Conservation (phyloP, 2,329 filamentous ascomycete genomes). For the Colletotrichum sp. region DNA sequence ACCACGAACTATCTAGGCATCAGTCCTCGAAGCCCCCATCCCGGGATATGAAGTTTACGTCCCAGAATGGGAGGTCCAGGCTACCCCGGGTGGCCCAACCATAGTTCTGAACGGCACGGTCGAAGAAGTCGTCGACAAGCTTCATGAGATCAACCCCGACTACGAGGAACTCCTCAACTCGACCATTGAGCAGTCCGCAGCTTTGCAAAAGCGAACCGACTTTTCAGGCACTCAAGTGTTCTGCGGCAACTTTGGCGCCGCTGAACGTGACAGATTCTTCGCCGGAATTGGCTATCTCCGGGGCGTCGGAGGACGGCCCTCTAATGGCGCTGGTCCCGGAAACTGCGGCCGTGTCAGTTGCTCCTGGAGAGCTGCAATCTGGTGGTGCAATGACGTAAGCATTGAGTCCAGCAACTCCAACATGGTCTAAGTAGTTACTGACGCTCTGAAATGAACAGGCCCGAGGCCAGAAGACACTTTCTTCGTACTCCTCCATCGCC, state of each 20-base stretch:
- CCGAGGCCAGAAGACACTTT: background rate
- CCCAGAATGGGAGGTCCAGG: background rate
- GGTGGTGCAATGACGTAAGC: background rate
- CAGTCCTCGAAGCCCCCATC: background rate
- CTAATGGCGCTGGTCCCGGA: background rate
- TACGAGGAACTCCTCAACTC: background rate
- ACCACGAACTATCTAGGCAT: background rate
- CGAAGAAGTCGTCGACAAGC: background rate
- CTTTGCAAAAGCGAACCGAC: background rate
- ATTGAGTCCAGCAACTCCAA: accelerated
- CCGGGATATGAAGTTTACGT: background rate
- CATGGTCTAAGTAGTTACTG: accelerated
- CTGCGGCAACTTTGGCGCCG: background rate
- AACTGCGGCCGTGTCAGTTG: background rate
- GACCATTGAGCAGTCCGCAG: background rate
- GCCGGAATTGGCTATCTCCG: background rate
- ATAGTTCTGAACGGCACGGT: background rate
- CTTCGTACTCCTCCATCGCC: background rate
- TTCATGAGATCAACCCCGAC: background rate
- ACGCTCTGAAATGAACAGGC: background rate
- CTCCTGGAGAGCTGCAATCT: background rate
- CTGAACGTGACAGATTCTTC: background rate
- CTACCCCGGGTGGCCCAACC: background rate
- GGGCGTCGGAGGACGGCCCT: background rate
- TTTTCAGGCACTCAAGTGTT: background rate